A percentile compares a stretch with the other conserved stretches of the same genome.
Conservation (phyloP, 1,284 basidiomycete genomes). For the Chalciporus sp. region DNA sequence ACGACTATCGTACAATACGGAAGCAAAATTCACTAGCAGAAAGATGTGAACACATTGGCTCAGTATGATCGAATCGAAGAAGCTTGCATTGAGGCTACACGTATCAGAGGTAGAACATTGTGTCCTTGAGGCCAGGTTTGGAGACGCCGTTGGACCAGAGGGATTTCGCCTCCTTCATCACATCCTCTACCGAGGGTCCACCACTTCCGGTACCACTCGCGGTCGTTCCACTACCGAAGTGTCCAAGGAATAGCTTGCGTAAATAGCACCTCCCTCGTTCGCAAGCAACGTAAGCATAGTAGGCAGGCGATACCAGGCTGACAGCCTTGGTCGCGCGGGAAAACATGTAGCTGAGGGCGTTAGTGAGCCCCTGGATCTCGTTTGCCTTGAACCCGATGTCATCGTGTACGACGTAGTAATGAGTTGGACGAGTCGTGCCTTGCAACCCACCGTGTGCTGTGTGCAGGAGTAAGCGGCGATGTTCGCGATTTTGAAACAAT, state of each 20-base stretch:
- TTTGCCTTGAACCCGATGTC: constrained; percentile 72
- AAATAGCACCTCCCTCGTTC: constrained; percentile 79
- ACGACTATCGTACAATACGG: neutral
- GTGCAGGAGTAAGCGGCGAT: neutral
- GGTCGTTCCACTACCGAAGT: constrained; percentile 26
- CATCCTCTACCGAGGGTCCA: constrained; percentile 44
- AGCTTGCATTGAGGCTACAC: neutral
- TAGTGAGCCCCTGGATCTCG: constrained; percentile 62
- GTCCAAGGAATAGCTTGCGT: constrained; percentile 67
- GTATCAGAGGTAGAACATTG: constrained; percentile 75
- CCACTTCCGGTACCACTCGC: constrained; percentile 32
- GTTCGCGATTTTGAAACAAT: neutral
- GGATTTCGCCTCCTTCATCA: constrained; percentile 52
- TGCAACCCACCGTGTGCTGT: constrained; percentile 66
- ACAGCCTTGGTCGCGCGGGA: constrained; percentile 82
- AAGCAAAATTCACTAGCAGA: constrained; percentile 1
- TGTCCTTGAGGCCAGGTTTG: constrained; percentile 53
- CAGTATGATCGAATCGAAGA: neutral
- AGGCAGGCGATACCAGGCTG: constrained; percentile 74
- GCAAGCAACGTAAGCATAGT: constrained; percentile 78
- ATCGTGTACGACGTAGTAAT: constrained; percentile 78
- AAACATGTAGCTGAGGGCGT: constrained; percentile 75
- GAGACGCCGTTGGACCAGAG: constrained; percentile 62
- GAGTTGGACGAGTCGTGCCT: constrained; percentile 72
- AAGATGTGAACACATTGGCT: neutral